Evolutionary conservation across 2,329 filamentous ascomycete genomes (phyloP), one percentile per base, ranked within the genome.

Genomic region (Bipolaris cookei): DNA sequence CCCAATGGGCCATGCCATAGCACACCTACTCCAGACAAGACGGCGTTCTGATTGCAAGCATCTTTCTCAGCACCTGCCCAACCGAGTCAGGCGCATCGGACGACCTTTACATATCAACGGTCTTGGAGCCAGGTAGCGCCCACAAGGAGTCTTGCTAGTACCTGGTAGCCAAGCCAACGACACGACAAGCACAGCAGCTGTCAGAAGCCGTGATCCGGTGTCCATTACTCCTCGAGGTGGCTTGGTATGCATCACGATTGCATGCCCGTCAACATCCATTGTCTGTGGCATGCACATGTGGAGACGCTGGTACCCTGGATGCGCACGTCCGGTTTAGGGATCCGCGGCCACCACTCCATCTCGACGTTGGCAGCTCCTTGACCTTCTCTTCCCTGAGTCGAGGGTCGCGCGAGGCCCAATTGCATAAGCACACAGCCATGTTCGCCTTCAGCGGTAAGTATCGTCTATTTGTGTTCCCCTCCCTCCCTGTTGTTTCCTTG

Each of bases 361-460:
- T 21, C 54, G 47, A 42, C 39, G n/a, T 38, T 23, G 21, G 34
- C 39, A 28, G 35, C 38, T 20, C 39, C 45, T 50, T 49, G 28
- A 35, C 61, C 30, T 51, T 52, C 51, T 32, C 51, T 41, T 18
- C 42, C 49, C 48, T 30, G 30, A 48, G 38, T 54, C 35, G 32
- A 41, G 30, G 32, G 45, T 50, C 34, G 14, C 47, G 37, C 38
- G 18, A 46, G 42, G 6, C 35, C n/a, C 35, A 23, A 4, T 49
- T 49, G 39, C 37, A 38, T 58, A 25, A 43, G 32, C 49, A 48
- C 47, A 44, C 63, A 41, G 58, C 21, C 55, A 76, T 76, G 74
- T 76, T 76, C 68, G 73, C 66, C 58, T 74, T 76, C 59, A 74
- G 70, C 63, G 70, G 74, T 76, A 68, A 62, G 74, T 42, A 6